Conservation (phyloP, 805 yeast species). For the Metschnikowia kunwiensis region DNA sequence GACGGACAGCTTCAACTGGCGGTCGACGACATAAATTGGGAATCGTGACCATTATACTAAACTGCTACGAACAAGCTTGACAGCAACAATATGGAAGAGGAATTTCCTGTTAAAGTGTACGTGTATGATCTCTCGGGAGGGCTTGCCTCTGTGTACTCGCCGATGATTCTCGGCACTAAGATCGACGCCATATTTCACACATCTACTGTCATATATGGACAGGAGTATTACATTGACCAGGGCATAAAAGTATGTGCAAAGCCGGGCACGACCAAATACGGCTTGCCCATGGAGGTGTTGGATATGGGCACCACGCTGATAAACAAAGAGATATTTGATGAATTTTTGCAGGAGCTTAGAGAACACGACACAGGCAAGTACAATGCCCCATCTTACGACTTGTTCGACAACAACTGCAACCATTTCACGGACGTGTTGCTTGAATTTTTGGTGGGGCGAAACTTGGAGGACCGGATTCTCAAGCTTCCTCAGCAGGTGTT, state of each 20-base stretch:
- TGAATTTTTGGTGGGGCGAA: slow-evolving; percentile 55
- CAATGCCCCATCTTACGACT: slow-evolving; percentile 48
- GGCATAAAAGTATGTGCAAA: slow-evolving; percentile 43
- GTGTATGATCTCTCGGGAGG: slow-evolving; percentile 67
- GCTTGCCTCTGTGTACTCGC: slow-evolving; percentile 51
- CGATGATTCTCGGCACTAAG: slow-evolving; percentile 48
- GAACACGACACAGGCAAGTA: slow-evolving; percentile 39
- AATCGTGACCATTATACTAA: too few relatives aligned
- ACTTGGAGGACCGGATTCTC: slow-evolving; percentile 51
- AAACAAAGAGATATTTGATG: slow-evolving; percentile 50
- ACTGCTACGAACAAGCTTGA: neutral
- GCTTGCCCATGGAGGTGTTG: slow-evolving; percentile 50
- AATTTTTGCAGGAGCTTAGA: slow-evolving; percentile 49
- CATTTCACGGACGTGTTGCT: slow-evolving; percentile 58
- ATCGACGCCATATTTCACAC: slow-evolving; percentile 70
- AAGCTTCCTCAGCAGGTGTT: slow-evolving; percentile 52
- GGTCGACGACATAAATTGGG: too few relatives aligned
- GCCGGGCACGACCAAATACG: slow-evolving; percentile 60
- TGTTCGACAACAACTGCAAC: slow-evolving; percentile 65
- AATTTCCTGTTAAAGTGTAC: slow-evolving; percentile 46
- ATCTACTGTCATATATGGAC: slow-evolving; percentile 50
- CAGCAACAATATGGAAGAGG: slow-evolving; percentile 10
- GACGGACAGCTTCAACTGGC: too few relatives aligned
- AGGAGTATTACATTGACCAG: slow-evolving; percentile 57
- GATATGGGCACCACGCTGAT: slow-evolving; percentile 54